Evolutionary conservation across 345 rosid species (phyloP), one percentile per base, ranked within the genome.

Genomic region (Linum trigynum): DNA sequence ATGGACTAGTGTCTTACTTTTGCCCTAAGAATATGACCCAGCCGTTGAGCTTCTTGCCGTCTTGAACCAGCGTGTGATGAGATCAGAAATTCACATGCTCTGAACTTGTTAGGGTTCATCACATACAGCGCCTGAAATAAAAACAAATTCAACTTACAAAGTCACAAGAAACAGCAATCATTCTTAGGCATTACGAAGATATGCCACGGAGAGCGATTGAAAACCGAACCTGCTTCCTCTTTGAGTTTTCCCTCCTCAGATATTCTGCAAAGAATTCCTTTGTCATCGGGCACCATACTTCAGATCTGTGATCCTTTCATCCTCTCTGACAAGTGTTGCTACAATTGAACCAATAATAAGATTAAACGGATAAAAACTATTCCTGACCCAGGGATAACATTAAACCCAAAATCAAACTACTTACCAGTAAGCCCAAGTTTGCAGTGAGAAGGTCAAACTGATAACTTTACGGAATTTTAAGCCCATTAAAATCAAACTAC

Each of bases 321-420:
- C 99, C 83, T 90, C 99, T 86, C 99, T 82, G 76, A 94, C 99
- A 83, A 94, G 97, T 53, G 96, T 94, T 38, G 99, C 99, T 90
- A 75, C 77, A 75, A 40, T 66, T 55, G 55, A 61, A 63, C 40
- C 35, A 53, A 68, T 36, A 61, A 68, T 40, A 37, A 51, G 69
- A 57, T 73, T 63, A 60, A 42, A 48, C 45, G 43, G 56, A 55
- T 57, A 60, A 69, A 40, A 17, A 58, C 69, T 63, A 38, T 67
- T 15, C 35, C 50, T 40, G 53, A 37, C 38, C n/a, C 57, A 37
- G 32, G 3, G 53, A 38, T 3, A 37, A 38, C 62, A n/a, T 48
- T 59, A 65, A 57, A 55, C 38, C 48, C 6, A 36, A 67, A 71
- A 45, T 39, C 36, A 61, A 38, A 59, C 39, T 48, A 48, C 61